Base-by-base conservation (phyloP, 257 asterid species). In the Gentiana straminea region DNA sequence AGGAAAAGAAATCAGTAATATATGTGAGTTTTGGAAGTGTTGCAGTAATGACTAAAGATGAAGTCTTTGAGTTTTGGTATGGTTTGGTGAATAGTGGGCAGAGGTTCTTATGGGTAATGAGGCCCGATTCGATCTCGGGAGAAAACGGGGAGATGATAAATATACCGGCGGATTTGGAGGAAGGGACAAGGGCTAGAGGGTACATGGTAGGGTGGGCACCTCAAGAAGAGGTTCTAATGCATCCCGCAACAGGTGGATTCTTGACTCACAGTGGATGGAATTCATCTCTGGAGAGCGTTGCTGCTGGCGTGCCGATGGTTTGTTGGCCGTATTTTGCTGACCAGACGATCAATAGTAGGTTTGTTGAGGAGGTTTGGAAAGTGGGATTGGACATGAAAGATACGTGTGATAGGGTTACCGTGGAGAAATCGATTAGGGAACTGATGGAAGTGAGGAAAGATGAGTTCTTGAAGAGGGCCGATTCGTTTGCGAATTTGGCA, bases 1-100 rank as follows among this genome's bases (percentile, higher is more conserved):
- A 58, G 38, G 43, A 33, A 11, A 38, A 10, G 13, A 33, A 46
- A 33, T 58, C 62, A 4, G 62, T 58, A 8, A 43, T 58, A 10
- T 58, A 58, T 35, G 63, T 58, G 12, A 58, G 63, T 53, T 58
- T 58, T 58, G 63, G 63, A 46, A 58, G 63, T 15, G 51, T 58
- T 35, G 35, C 63, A n/a, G 24, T 47, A 11, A 11, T 57, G 33
- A 57, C 51, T 1, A 43, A 43, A 33, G 51, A 57, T 33, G 38
- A 57, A 49, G 51, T 57, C 6, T 24, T 57, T 3, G 61, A 57
- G 52, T 57, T 57, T 47, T 59, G 63, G 47, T 47, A 13, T 3
- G 63, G 63, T 9, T n/a, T 59, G 9, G 54, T 59, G 13, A 59
- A 59, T 8, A 48, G 63, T 48, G 54, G 54, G 35, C 52, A 15